Evolutionary conservation across 495 filamentous ascomycete genomes (phyloP), one percentile per base, ranked within the genome.

Genomic region (Alectoria sarmentosa): DNA sequence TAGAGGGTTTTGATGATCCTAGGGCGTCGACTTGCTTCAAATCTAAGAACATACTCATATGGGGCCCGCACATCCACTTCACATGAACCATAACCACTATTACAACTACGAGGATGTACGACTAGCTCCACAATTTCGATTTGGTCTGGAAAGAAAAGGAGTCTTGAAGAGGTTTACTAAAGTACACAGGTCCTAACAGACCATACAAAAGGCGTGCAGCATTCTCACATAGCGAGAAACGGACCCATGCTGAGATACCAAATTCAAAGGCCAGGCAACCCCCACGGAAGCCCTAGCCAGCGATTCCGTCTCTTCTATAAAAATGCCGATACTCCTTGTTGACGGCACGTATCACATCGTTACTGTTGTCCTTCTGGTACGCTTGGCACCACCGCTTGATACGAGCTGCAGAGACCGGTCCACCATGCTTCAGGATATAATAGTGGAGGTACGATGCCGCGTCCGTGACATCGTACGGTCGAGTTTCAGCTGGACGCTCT

Each of bases 241-340:
- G n/a, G n/a, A n/a, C n/a, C n/a, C n/a, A n/a, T n/a, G 21, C 46
- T 13, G 21, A 26, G n/a, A 9, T 26, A 49, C 3, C 23, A 26
- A n/a, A 14, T 49, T 13, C n/a, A 23, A 49, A 49, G 21, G n/a
- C 9, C 2, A 13, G n/a, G 7, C 26, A 14, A n/a, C 1, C 5
- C 21, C 6, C 10, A 23, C 10, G 10, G n/a, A 49, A 14, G 7
- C n/a, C 46, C 49, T 54, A 32, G 5, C 26, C 4, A 19, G 49
- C 8, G 49, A 54, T 32, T 8, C 49, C 28, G 28, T 54, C 14
- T 7, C 28, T 32, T 13, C 28, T 14, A 19, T 54, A 32, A 14
- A 30, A 26, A 36, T 69, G 48, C 42, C 59, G 37, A 66, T 71
- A 54, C 70, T 68, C 39, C 48, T n/a, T 19, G 8, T 32, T n/a